Evolutionary conservation across 768 basidiomycete species (phyloP).

Genomic region (Dacryopinax spathularia): DNA sequence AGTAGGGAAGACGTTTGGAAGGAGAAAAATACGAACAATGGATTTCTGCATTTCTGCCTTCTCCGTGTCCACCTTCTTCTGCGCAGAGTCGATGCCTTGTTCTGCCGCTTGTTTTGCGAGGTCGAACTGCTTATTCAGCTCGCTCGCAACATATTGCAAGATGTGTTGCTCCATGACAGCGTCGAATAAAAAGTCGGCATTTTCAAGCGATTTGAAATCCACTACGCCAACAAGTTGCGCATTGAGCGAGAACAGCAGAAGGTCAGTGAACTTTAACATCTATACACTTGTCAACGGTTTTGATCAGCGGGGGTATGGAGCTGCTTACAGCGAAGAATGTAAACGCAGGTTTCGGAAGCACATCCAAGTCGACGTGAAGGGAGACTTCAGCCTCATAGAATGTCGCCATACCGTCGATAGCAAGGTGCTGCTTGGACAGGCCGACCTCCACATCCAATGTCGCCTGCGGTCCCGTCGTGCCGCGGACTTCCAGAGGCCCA

Average conservation of each 20-base stretch:
- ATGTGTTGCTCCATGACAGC: not conserved
- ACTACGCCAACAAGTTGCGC: not conserved
- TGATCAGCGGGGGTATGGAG: too few species aligned
- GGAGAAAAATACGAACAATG: too few species aligned
- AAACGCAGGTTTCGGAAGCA: not conserved
- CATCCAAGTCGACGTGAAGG: not conserved
- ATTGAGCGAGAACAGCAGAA: not conserved
- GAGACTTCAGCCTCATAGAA: not conserved
- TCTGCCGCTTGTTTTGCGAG: not conserved
- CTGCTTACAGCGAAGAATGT: not conserved
- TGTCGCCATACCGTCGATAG: not conserved
- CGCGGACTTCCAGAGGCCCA: not conserved
- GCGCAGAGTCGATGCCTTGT: not conserved
- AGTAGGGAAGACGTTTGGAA: too few species aligned
- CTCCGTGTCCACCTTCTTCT: not conserved
- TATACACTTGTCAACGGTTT: too few species aligned
- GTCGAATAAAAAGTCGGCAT: constrained; percentile 1
- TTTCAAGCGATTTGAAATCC: not conserved
- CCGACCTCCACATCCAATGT: not conserved
- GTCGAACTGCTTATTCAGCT: not conserved
- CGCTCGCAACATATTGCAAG: not conserved
- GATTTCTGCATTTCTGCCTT: too few species aligned
- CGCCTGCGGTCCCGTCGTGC: not conserved
- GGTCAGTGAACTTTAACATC: not conserved
- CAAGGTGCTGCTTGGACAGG: not conserved